These are phyloP conservation scores for Xerocomus brunneocitrinus DNA, from an alignment of 768 basidiomycete genomes.

Conservation along the genomic window DNA sequence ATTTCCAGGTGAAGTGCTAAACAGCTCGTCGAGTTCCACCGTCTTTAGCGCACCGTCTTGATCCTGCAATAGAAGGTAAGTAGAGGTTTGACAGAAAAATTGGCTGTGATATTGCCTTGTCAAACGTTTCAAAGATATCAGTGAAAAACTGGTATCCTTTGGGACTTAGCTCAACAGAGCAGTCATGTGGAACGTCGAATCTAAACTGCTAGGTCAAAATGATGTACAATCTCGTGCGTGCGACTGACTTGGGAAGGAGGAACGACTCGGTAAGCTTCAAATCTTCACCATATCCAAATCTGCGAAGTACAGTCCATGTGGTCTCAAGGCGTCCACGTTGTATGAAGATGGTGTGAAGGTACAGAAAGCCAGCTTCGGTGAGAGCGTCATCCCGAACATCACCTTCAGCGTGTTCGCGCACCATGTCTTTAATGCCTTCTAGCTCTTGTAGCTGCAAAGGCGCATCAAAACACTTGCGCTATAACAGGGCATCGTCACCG, in stretches of 20 bases:
- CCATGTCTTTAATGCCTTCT: constrained; percentile 94
- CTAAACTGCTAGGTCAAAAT: constrained; percentile 37
- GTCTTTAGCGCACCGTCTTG: constrained; percentile 90
- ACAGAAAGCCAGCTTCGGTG: constrained; percentile 90
- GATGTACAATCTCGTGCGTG: neutral
- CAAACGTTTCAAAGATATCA: constrained; percentile 91
- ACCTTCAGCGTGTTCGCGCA: constrained; percentile 70
- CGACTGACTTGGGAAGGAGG: constrained; percentile 77
- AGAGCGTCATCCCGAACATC: constrained; percentile 76
- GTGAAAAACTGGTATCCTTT: constrained; percentile 96
- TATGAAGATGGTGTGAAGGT: constrained; percentile 94
- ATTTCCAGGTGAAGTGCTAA: constrained; percentile 92
- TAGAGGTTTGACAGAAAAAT: neutral
- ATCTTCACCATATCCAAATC: constrained; percentile 96
- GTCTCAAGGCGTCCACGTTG: constrained; percentile 94
- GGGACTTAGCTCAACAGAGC: constrained; percentile 93
- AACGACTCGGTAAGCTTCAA: constrained; percentile 84
- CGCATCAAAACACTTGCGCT: constrained; percentile 94
- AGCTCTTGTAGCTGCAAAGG: constrained; percentile 90
- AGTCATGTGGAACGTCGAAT: constrained; percentile 90
- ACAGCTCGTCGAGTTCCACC: constrained; percentile 79
- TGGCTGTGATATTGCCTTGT: constrained; percentile 55
- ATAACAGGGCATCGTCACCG: neutral
- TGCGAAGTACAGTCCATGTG: constrained; percentile 94
- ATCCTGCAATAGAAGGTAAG: constrained; percentile 49